Percentiles rank a stretch among this genome's conserved stretches.
Conservation (phyloP, 176 grass and related monocot species). For the Carex littledalei region DNA sequence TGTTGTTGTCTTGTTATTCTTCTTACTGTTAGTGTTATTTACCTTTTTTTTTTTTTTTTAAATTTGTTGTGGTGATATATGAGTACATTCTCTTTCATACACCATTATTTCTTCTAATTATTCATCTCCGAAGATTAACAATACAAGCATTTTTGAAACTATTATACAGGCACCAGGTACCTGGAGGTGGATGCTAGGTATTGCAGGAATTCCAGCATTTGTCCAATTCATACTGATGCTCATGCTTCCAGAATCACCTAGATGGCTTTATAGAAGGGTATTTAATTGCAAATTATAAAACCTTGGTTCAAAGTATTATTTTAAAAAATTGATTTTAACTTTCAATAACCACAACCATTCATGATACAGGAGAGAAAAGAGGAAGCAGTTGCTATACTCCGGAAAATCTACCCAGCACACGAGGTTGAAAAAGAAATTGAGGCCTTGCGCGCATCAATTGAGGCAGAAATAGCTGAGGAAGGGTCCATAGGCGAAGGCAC, state of each 20-base stretch:
- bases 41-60: background rate
- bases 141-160: background rate
- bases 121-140: background rate
- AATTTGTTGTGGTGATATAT: background rate
- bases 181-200: slow-evolving; percentile 98
- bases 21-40: background rate
- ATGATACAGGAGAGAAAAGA: slow-evolving; percentile 67
- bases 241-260: slow-evolving; percentile 85
- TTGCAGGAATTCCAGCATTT: slow-evolving; percentile 79
- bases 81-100: background rate
- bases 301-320: background rate
- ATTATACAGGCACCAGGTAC: slow-evolving; percentile 57
- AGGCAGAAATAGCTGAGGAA: slow-evolving; percentile 68
- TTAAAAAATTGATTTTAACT: background rate
- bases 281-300: background rate
- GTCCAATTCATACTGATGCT: slow-evolving; percentile 82
- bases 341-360: slow-evolving; percentile 1
- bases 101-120: background rate
- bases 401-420: slow-evolving; percentile 72
- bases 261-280: slow-evolving; percentile 94
- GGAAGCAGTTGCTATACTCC: slow-evolving; percentile 61
- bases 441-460: slow-evolving; percentile 52
- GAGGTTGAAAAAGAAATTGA: slow-evolving; percentile 96
- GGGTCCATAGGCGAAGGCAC: slow-evolving; percentile 56
- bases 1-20: background rate